Base-by-base conservation (phyloP, 1,284 basidiomycete genomes). In the Paramarasmius palmivorus region DNA sequence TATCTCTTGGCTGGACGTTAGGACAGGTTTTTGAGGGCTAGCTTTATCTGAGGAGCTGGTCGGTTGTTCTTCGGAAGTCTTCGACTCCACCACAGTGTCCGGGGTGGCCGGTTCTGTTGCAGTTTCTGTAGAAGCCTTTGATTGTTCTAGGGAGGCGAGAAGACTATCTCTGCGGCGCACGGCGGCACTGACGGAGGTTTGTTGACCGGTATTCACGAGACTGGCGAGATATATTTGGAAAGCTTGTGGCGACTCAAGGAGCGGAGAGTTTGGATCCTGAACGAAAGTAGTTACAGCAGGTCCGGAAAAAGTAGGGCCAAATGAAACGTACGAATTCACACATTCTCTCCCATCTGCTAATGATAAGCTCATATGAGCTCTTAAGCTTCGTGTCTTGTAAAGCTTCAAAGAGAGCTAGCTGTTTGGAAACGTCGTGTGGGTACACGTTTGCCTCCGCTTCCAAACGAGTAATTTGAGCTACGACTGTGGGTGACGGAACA, bases 341-440 rank as follows among this genome's bases (percentile, higher is more conserved):
- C 79, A 86, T 83, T 58, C 85, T 77, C 64, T 93, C 89, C 90
- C 90, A 93, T 54, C 90, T 80, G 61, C 75, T 83, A 56, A 90
- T 81, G 56, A 92, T 72, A 23, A 88, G 72, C 54, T 90, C 85
- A 67, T 85, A 84, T 1, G 83, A 89, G 10, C 84, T 77, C 57
- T 81, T 82, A 26, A 84, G 73, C 47, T 83, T 79, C 1, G 86
- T 86, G 0, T 80, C 79, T 23, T 79, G 62, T 29, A 92, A 70
- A 10, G 86, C 88, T 35, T 81, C 77, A 65, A 84, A 88, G n/a
- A 92, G 71, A 3, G 79, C 74, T 50, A 91, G 68, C 63, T 93
- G 90, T 61, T 84, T 87, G 22, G 73, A 61, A 23, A 86, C 68
- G 70, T 92, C 83, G 60, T 84, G 73, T 0, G 87, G 86, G 58